phyloP scores from a whole-genome alignment of 495 filamentous ascomycete genomes.

The Aspergillus bridgeri region DNA sequence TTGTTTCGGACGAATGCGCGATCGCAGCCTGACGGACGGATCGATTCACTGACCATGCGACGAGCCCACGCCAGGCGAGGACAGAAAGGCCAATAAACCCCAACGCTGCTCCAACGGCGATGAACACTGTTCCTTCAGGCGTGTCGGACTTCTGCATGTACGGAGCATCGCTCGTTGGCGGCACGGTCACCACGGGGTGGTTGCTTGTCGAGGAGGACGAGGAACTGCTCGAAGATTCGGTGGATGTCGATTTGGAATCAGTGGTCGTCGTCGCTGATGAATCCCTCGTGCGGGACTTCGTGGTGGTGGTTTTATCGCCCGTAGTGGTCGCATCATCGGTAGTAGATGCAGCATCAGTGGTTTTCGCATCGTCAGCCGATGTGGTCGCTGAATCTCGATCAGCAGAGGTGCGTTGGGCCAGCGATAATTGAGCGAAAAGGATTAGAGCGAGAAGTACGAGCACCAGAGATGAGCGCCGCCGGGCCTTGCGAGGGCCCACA shows the following conservation, averaged over 20 bases:
- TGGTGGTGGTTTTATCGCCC: constrained; percentile 14
- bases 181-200: constrained; percentile 57
- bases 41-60: constrained; percentile 90
- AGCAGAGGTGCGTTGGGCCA: constrained; percentile 10
- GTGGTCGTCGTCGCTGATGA: constrained; percentile 22
- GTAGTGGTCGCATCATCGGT: constrained; percentile 7
- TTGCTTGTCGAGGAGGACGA: constrained; percentile 25
- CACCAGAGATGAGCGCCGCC: constrained; percentile 19
- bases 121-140: constrained; percentile 95
- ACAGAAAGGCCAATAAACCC: constrained; percentile 77
- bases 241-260: constrained; percentile 19
- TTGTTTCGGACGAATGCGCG: constrained; percentile 67
- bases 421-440: constrained; percentile 17
- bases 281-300: constrained; percentile 18
- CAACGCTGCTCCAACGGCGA: constrained; percentile 83
- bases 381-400: neutral
- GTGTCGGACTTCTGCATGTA: constrained; percentile 92
- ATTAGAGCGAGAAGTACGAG: constrained; percentile 16
- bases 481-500: constrained; percentile 25
- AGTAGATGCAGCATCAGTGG: constrained; percentile 22
- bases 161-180: constrained; percentile 78
- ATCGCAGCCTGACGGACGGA: constrained; percentile 76
- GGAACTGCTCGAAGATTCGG: constrained; percentile 20
- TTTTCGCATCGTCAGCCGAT: constrained; percentile 11
- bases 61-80: constrained; percentile 80